Conservation (phyloP, 1,284 basidiomycete genomes). For the Thelephora terrestris region DNA sequence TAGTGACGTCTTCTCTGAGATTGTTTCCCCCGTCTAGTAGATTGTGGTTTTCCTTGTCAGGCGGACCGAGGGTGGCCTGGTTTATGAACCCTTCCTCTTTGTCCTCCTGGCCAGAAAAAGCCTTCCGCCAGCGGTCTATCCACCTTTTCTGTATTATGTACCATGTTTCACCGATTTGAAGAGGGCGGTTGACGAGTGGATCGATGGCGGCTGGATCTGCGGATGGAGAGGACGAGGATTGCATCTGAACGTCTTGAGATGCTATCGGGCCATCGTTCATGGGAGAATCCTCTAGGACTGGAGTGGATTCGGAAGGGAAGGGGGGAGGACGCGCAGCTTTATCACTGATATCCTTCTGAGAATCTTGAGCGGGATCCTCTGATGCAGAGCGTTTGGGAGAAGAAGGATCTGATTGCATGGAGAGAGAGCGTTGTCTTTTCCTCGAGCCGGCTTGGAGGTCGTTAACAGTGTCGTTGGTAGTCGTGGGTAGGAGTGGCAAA, state of each 20-base stretch:
- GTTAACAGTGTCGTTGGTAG: conserved; percentile 9
- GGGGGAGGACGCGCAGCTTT: no score
- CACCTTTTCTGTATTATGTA: conserved; percentile 63
- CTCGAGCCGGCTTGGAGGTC: conserved; percentile 9
- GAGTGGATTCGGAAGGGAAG: conserved; percentile 3
- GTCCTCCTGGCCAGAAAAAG: conserved; percentile 53
- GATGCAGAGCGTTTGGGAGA: conserved; percentile 65
- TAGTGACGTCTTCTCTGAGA: conserved; percentile 31
- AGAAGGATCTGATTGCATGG: conserved; percentile 41
- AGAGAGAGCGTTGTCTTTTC: conserved; percentile 41
- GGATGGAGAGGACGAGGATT: background rate
- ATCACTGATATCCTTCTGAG: conserved; percentile 1
- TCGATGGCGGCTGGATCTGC: background rate
- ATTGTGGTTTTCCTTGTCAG: conserved; percentile 52
- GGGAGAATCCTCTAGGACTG: conserved; percentile 1
- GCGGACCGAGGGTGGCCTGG: conserved; percentile 55
- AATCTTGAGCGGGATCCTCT: conserved; percentile 38
- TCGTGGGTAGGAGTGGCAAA: background rate
- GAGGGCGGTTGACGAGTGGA: conserved; percentile 19
- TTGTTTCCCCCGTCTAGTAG: conserved; percentile 48
- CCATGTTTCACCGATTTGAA: conserved; percentile 67
- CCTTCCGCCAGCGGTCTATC: conserved; percentile 67
- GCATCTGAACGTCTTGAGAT: background rate
- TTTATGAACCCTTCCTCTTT: conserved; percentile 48
- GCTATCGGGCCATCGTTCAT: background rate